Conservation (phyloP, 768 basidiomycete species). For the Suillus clintonianus region DNA sequence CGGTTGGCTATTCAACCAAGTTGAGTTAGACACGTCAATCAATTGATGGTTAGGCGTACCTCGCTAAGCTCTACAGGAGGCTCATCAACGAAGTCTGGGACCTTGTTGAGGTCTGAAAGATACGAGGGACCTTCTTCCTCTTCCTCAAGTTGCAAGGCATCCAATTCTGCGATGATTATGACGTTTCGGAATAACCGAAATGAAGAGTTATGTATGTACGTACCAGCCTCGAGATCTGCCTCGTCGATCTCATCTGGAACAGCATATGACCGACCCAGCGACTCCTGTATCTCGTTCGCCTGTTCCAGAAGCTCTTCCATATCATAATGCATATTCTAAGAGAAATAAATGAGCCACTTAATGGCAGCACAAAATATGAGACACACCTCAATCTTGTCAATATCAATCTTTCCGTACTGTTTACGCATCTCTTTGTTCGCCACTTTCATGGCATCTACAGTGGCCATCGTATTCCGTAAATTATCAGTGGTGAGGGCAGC, state of each 20-base stretch:
- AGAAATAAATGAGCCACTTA: not conserved
- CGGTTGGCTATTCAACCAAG: conserved; percentile 37
- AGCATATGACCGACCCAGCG: conserved; percentile 88
- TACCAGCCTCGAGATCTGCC: conserved; percentile 94
- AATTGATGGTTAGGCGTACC: conserved; percentile 37
- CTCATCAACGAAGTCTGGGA: conserved; percentile 92
- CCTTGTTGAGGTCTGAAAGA: conserved; percentile 80
- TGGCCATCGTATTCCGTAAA: conserved; percentile 97
- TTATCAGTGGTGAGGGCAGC: conserved; percentile 97
- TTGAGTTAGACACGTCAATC: not conserved
- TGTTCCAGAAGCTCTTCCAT: conserved; percentile 98
- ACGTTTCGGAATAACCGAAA: conserved; percentile 4
- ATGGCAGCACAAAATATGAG: not conserved
- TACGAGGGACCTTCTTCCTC: conserved; percentile 93
- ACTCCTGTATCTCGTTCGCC: conserved; percentile 97
- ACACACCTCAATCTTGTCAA: conserved; percentile 96
- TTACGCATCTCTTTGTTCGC: conserved; percentile 97
- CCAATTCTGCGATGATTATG: conserved; percentile 65
- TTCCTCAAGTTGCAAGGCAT: conserved; percentile 88
- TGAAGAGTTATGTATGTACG: conserved; percentile 19
- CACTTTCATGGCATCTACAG: conserved; percentile 91
- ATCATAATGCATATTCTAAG: conserved; percentile 90
- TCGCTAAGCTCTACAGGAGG: conserved; percentile 71
- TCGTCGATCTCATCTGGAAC: conserved; percentile 98
- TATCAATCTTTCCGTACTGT: conserved; percentile 96